A percentile compares a stretch with the other conserved stretches of the same genome.
phyloP scores from a whole-genome alignment of 768 basidiomycete genomes.

The Kondoa malvinella region DNA sequence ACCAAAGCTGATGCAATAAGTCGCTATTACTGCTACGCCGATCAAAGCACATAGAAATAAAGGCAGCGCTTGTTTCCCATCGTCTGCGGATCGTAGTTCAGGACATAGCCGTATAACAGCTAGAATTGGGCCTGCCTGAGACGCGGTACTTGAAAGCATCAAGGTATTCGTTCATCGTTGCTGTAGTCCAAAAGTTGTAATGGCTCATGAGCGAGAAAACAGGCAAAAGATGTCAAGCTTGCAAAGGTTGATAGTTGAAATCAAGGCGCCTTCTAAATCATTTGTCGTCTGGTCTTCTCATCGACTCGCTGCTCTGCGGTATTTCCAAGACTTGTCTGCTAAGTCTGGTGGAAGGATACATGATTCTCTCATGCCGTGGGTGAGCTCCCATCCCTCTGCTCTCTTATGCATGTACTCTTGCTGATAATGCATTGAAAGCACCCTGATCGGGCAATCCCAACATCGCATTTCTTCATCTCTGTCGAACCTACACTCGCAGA shows the following conservation, averaged over 20 bases:
- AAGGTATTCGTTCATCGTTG: not conserved
- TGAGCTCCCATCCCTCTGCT: not conserved
- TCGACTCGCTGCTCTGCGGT: not conserved
- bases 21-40: constrained; percentile 6
- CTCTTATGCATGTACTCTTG: not conserved
- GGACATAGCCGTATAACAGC: not conserved
- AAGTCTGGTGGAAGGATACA: not conserved
- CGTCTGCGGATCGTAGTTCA: not conserved
- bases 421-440: not conserved
- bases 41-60: constrained; percentile 7
- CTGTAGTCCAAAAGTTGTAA: not conserved
- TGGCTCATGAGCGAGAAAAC: not conserved
- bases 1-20: constrained; percentile 10
- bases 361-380: not conserved
- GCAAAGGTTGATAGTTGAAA: not conserved
- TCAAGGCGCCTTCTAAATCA: not conserved
- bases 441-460: not conserved
- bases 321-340: not conserved
- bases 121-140: not conserved
- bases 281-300: not conserved
- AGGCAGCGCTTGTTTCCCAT: constrained; percentile 5
- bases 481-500: not conserved
- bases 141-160: not conserved
- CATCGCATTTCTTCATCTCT: not conserved
- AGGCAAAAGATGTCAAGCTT: not conserved